Evolutionary conservation across 805 yeast species (phyloP), one percentile per base, ranked within the genome.

Genomic region (Saccharomycopsis guyanensis): DNA sequence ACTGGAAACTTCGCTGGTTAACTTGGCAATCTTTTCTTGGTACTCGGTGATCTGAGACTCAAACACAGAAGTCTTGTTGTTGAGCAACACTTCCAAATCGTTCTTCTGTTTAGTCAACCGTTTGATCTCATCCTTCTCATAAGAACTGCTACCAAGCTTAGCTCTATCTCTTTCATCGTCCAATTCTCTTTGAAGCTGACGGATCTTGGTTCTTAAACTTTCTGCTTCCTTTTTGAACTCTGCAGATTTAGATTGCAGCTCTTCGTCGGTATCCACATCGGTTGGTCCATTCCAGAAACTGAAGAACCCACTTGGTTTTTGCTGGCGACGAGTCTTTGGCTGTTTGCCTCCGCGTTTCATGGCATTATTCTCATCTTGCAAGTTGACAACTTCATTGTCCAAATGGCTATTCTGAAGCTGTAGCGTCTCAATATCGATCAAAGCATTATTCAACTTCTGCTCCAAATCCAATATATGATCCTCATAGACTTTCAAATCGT

Each of bases 51-150:
- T 40, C 32, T 55, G 49, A 36, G 56, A 56, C 49, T 50, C 58
- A 49, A 43, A 40, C 18, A 47, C 38, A 39, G 38, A 29, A 15
- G 54, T 54, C 52, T 60, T 49, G 42, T 60, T 54, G 34, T 52
- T 24, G 24, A 61, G 24, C 52, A 59, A 57, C 10, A 56, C 40
- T 42, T 63, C 63, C 3, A 63, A 47, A 5, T 59, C 63, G 49
- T 66, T 64, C 44, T 66, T 65, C 41, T 61, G 59, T 3, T 65
- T 45, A 0, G 69, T 56, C 3, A 70, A 57, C n/a, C 65, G 59
- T 34, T 64, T 64, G 43, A 71, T 59, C 46, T 69, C 73, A n/a
- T 60, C 52, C 20, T 65, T 63, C 12, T 68, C 66, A 37, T 61
- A 62, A 3, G 58, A 51, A 24, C 58, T 53, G 3, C 53, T 56